These are phyloP conservation scores for Phytopythium ostracodes DNA, from an alignment of 352 stramenopile species.

Conservation along the genomic window DNA sequence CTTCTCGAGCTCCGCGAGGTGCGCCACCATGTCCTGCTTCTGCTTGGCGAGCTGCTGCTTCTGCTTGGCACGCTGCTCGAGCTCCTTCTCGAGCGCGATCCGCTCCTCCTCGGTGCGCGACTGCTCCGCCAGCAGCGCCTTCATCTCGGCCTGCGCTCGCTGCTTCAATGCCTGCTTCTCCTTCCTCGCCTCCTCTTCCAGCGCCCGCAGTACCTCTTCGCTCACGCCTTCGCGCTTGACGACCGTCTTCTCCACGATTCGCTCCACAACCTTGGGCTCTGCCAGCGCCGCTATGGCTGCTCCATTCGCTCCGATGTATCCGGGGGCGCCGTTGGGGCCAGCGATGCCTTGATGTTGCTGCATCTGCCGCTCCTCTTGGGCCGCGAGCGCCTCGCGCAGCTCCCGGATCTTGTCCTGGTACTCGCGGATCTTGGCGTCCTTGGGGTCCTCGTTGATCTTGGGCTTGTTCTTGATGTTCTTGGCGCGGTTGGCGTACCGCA, in stretches of 20 bases:
- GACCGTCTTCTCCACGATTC: slow-evolving; percentile 73
- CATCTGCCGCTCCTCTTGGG: neutral
- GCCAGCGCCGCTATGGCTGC: too few species aligned
- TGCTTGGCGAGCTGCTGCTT: slow-evolving; percentile 87
- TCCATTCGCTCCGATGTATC: slow-evolving; percentile 15
- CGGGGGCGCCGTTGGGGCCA: neutral
- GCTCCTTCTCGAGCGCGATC: slow-evolving; percentile 78
- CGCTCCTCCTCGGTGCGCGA: slow-evolving; percentile 36
- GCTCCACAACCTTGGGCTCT: slow-evolving; percentile 45
- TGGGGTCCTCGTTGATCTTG: slow-evolving; percentile 98
- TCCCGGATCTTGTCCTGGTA: slow-evolving; percentile 94
- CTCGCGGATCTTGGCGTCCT: slow-evolving; percentile 96
- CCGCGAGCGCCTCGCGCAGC: too few species aligned
- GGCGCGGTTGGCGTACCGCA: slow-evolving; percentile 96
- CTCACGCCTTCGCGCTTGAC: slow-evolving; percentile 72
- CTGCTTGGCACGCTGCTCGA: slow-evolving; percentile 82
- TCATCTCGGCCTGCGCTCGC: slow-evolving; percentile 8
- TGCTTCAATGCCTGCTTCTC: neutral
- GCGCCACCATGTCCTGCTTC: slow-evolving; percentile 90
- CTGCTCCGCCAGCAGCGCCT: slow-evolving; percentile 87
- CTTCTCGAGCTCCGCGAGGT: slow-evolving; percentile 69
- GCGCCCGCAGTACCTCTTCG: slow-evolving; percentile 71
- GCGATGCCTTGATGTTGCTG: neutral
- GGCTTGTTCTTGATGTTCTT: slow-evolving; percentile 99
- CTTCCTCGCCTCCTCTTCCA: slow-evolving; percentile 59